Conservation (phyloP, 164 flowering plant species). For the Piper longum region DNA sequence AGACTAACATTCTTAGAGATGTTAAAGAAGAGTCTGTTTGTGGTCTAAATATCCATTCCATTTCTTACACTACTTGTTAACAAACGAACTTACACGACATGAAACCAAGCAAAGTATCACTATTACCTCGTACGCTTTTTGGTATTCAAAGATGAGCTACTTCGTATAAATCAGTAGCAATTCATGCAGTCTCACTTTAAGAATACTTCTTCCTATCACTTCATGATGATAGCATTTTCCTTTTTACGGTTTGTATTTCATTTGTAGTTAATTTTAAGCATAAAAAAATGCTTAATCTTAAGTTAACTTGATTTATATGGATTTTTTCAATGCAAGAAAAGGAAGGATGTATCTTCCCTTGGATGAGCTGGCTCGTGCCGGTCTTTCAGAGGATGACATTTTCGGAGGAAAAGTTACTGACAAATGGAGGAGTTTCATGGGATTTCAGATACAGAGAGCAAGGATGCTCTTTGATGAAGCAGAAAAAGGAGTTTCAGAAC, state of each 20-base stretch:
- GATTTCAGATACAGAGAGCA: conserved; percentile 64
- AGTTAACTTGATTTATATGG: background rate
- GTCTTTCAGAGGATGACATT: conserved; percentile 75
- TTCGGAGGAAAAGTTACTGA: conserved; percentile 68
- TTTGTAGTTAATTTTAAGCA: no score
- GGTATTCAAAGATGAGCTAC: no score
- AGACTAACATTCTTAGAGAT: conserved; percentile 82
- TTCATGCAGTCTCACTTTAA: no score
- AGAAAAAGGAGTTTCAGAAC: conserved; percentile 32
- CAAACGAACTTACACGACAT: background rate
- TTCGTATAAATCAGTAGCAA: no score
- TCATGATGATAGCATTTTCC: no score
- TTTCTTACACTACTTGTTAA: background rate
- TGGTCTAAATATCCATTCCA: background rate
- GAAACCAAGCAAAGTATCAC: background rate
- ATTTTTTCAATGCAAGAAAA: conserved; percentile 48
- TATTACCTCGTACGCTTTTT: no score
- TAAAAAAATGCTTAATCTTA: background rate
- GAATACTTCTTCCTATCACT: no score
- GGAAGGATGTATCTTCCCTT: conserved; percentile 77
- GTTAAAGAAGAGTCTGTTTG: conserved; percentile 85
- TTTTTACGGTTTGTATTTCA: no score
- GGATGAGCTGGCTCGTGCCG: conserved; percentile 67
- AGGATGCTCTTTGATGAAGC: conserved; percentile 68
- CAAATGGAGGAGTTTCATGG: conserved; percentile 82